phyloP scores from a whole-genome alignment of 352 stramenopile species.

The Phytophthora foliorum region DNA sequence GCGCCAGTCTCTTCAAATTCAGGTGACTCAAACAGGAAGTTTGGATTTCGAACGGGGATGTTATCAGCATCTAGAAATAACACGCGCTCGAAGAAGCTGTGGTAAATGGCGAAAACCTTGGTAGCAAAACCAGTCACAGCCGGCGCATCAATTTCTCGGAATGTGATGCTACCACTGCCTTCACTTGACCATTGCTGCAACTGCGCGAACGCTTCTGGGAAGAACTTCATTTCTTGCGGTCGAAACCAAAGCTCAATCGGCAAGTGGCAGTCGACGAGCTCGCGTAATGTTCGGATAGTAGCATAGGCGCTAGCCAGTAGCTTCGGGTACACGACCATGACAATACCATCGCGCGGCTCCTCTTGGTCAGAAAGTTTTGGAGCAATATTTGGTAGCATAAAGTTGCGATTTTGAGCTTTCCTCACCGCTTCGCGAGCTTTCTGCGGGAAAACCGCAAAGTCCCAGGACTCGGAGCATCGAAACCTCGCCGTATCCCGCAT shows the following conservation, averaged over 20 bases:
- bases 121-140: conserved; percentile 51
- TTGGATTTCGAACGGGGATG: conserved; percentile 52
- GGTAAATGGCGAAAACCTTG: conserved; percentile 60
- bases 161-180: conserved; percentile 31
- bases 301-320: conserved; percentile 51
- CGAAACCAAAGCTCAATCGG: conserved; percentile 66
- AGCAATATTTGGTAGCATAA: conserved; percentile 28
- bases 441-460: conserved; percentile 50
- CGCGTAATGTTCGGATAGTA: conserved; percentile 41
- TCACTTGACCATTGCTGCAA: conserved; percentile 37
- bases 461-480: conserved; percentile 55
- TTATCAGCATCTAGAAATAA: conserved; percentile 74
- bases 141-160: conserved; percentile 37
- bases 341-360: conserved; percentile 41
- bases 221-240: conserved; percentile 41
- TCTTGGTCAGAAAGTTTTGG: conserved; percentile 4
- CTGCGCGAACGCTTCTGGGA: conserved; percentile 21
- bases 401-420: conserved; percentile 10
- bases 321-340: conserved; percentile 66
- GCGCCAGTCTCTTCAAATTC: conserved; percentile 53
- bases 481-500: conserved; percentile 42
- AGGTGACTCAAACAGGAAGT: conserved; percentile 50
- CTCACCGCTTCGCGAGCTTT: conserved; percentile 31
- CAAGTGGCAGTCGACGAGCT: conserved; percentile 42
- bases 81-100: conserved; percentile 54